Base-by-base conservation (phyloP, 768 basidiomycete genomes). In the Coprinopsis strossmayeri region DNA sequence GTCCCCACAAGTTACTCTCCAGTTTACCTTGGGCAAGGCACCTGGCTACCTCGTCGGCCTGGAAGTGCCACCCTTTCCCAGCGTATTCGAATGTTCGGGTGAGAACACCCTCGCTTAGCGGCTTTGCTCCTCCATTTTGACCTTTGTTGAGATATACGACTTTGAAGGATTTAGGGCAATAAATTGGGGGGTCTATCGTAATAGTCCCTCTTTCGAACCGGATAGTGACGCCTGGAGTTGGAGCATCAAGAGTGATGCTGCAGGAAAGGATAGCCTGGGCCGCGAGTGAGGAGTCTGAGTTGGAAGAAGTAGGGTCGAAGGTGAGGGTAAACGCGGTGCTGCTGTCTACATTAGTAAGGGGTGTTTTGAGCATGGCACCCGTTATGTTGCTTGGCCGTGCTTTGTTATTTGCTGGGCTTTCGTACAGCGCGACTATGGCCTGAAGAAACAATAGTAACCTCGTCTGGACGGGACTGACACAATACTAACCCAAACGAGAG, bases 41-140 rank as follows among this genome's bases (percentile, higher is more conserved):
- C 41, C 87, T 66, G 15, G 87, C 91, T 10, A 91, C 89, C 51
- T 93, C 90, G 57, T 94, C 91, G 2, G 91, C 90, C 64, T 93
- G 78, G 64, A 83, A 94, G 62, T 89, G 79, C 84, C 79, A 88
- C 5, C 90, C 91, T 27, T 69, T 70, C 9, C 87, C 88, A 3
- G 73, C 65, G 57, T 83, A 82, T 34, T 78, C 70, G 52, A 84
- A 79, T 23, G 57, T 62, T 50, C 64, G 72, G 39, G 71, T 79
- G 3, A 51, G 20, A 15, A n/a, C 26, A 60, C 87, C 85, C 58
- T 87, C 83, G 43, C 69, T 69, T 26, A n/a, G 51, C 37, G 3
- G 40, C 43, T 39, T 50, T 48, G 7, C 70, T 47, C 37, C n/a
- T n/a, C 74, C 76, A 11, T 38, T 20, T 18, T 21, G 26, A 21